These are phyloP conservation scores for Leccinum subgranulosum DNA, from an alignment of 768 basidiomycete species.

Conservation along the genomic window DNA sequence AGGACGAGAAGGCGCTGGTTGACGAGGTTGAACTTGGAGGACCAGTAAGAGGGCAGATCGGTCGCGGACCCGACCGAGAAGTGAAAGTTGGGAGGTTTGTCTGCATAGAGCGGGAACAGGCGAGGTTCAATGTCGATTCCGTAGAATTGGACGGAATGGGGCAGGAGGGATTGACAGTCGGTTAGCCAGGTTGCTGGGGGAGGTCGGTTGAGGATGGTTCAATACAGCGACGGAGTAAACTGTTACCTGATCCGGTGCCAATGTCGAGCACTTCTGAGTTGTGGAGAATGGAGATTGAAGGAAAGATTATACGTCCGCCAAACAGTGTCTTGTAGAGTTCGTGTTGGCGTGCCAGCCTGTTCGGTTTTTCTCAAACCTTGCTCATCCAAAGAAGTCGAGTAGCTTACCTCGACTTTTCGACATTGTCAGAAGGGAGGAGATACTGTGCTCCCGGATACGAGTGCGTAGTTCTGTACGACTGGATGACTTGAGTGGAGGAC, in stretches of 20 bases:
- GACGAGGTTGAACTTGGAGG: conserved; percentile 27
- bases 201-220: not conserved
- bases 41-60: conserved; percentile 28
- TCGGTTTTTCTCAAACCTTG: not conserved
- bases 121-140: conserved; percentile 23
- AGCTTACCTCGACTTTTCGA: conserved; percentile 14
- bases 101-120: conserved; percentile 9
- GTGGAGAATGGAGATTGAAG: conserved; percentile 1
- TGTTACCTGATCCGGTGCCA: conserved; percentile 23
- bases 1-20: conserved; percentile 32
- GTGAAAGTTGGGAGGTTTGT: conserved; percentile 5
- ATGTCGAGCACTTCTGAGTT: conserved; percentile 17
- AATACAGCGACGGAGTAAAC: not conserved
- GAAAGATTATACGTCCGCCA: conserved; percentile 16
- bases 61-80: conserved; percentile 14
- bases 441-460: conserved; percentile 18
- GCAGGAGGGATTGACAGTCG: conserved; percentile 10
- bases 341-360: conserved; percentile 19
- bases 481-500: not conserved
- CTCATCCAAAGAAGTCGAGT: not conserved
- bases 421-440: conserved; percentile 22
- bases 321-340: conserved; percentile 16
- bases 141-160: conserved; percentile 15
- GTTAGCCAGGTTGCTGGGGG: conserved; percentile 14
- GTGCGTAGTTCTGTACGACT: conserved; percentile 10